Evolutionary conservation across 2,329 filamentous ascomycete genomes (phyloP), one percentile per base, ranked within the genome.

Genomic region (Beauveria scarabaeidicola): DNA sequence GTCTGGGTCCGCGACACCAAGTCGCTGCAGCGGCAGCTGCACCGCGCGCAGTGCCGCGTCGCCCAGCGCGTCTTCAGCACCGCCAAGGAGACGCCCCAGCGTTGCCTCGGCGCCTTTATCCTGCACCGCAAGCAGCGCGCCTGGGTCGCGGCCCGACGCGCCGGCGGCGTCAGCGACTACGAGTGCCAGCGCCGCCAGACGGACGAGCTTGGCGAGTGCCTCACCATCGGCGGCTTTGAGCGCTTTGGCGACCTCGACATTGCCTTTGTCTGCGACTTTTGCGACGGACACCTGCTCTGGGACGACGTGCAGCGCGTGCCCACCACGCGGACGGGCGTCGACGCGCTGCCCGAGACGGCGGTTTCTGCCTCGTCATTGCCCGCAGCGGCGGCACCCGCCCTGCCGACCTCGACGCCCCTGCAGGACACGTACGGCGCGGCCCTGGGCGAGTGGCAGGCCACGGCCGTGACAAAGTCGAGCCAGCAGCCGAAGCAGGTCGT

Each of bases 221-320:
- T 81, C 64, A 67, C 69, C 4, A 74, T 81, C 2, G 82, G 82
- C n/a, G 73, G 74, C 29, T 84, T 84, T 62, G 78, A 83, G 69
- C 76, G 81, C 15, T 78, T 84, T 56, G 79, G 77, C 46, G 78
- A 82, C 36, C 67, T 70, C 43, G 81, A 84, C 61, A 75, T 83
- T 52, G 81, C 78, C 8, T 85, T 84, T 65, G 74, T 83, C 8
- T 85, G 82, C 71, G 81, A 85, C 70, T 85, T 79, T 66, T 85
- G 82, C 70, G 81, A 84, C 66, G 82, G 82, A 2, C 81, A 81
- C 66, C 71, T 85, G 25, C 70, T 85, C 23, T 85, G 82, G 82
- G 75, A 81, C 60, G 80, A 85, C 66, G 65, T 85, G 36, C 74
- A 77, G 63, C 72, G 70, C 52, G 79, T 84, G 71, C 81, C 82